Evolutionary conservation across 805 yeast genomes (phyloP).

Genomic region (Yarrowia sp.): DNA sequence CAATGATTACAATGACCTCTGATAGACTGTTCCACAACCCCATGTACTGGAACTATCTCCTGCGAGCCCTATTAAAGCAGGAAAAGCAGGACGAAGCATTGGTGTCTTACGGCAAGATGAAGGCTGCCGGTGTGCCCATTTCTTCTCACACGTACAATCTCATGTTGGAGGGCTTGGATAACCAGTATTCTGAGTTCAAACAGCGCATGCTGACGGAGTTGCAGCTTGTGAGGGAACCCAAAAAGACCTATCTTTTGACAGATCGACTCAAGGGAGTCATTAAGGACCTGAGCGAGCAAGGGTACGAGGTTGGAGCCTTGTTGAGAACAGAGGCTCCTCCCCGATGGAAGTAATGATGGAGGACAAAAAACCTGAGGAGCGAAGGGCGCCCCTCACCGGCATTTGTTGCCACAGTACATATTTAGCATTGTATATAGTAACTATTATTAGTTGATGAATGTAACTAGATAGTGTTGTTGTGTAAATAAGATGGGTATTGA

Average conservation of each 20-base stretch:
- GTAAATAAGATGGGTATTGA: no score
- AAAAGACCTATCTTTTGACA: not conserved
- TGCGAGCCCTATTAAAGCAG: conserved; percentile 9
- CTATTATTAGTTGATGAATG: not conserved
- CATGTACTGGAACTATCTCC: conserved; percentile 11
- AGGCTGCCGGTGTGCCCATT: not conserved
- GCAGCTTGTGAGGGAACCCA: not conserved
- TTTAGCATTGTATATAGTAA: conserved; percentile 5
- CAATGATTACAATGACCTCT: not conserved
- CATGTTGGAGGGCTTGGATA: not conserved
- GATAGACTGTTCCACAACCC: not conserved
- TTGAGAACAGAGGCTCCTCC: not conserved
- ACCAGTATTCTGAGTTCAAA: not conserved
- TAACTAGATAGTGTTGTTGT: no score
- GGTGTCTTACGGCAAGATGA: not conserved
- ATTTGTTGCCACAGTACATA: not conserved
- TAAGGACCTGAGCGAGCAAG: not conserved
- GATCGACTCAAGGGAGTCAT: not conserved
- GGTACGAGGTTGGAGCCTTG: not conserved
- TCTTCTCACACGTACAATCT: not conserved
- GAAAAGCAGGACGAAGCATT: not conserved
- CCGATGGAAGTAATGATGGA: not conserved
- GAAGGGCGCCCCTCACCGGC: not conserved
- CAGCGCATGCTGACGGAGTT: not conserved
- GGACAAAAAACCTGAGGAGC: not conserved